phyloP scores from a whole-genome alignment of 2,329 filamentous ascomycete genomes.

The Diaporthe caulivora region DNA sequence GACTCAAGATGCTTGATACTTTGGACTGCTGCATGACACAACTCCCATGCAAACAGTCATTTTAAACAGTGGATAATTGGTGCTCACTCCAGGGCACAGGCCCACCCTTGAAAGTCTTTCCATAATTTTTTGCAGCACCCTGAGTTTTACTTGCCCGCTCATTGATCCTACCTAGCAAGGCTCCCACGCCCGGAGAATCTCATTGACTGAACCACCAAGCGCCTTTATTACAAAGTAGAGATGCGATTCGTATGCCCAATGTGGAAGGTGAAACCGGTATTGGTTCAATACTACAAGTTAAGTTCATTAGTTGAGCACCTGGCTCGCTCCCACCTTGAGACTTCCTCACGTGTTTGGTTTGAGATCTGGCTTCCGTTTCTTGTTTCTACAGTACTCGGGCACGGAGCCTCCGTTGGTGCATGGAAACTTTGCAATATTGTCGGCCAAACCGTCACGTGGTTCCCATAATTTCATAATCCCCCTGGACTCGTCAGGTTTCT shows the following conservation, averaged over 20 bases:
- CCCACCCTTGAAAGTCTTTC: background rate
- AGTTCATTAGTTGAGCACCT: conserved; percentile 5
- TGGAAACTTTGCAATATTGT: background rate
- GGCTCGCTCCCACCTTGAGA: background rate
- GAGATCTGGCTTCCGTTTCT: background rate
- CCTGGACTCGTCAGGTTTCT: background rate
- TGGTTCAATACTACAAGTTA: background rate
- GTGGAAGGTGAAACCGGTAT: background rate
- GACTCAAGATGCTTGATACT: no score
- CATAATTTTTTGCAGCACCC: background rate
- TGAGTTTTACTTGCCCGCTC: background rate
- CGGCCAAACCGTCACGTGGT: background rate
- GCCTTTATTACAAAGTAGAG: background rate
- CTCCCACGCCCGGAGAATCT: background rate
- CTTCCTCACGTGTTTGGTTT: background rate
- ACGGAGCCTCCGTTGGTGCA: background rate
- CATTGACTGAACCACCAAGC: background rate
- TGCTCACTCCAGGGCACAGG: background rate
- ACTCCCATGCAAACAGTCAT: no score
- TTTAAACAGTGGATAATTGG: no score
- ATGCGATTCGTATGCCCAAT: background rate
- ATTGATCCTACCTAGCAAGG: background rate
- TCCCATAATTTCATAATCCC: no score
- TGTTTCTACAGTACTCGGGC: background rate
- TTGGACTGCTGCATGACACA: no score